These are phyloP conservation scores for Talaromyces sp. DNA, from an alignment of 2,329 filamentous ascomycete genomes.

Conservation along the genomic window DNA sequence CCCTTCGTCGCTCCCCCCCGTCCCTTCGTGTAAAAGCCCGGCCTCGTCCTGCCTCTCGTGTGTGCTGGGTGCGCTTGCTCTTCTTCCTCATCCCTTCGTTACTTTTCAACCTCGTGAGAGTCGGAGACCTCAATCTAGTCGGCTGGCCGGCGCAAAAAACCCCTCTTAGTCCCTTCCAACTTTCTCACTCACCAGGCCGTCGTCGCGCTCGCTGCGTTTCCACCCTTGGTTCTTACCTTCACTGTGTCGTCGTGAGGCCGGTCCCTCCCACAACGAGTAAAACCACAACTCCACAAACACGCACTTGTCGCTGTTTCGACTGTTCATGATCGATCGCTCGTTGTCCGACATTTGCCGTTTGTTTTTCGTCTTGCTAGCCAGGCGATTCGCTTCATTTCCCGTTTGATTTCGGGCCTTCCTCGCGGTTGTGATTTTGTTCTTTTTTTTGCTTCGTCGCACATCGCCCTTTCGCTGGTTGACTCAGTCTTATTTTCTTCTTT, in stretches of 20 bases:
- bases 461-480: background rate
- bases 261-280: constrained; percentile 3
- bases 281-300: background rate
- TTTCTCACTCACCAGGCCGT: background rate
- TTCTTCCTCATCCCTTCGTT: background rate
- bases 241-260: constrained; percentile 14
- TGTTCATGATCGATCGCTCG: constrained; percentile 6
- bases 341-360: constrained; percentile 5
- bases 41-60: background rate
- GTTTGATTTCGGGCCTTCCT: background rate
- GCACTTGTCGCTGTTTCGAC: background rate
- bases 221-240: constrained; percentile 14
- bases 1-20: background rate
- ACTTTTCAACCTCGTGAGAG: background rate
- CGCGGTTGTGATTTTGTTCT: background rate
- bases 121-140: background rate
- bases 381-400: constrained; percentile 4
- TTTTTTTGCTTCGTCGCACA: background rate
- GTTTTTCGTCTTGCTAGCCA: constrained; percentile 7
- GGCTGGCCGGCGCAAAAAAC: background rate
- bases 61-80: background rate
- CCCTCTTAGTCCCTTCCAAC: background rate
- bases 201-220: constrained; percentile 8
- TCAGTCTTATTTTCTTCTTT: background rate
- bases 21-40: constrained; percentile 7